Evolutionary conservation across 371 early-diverging fungal genomes (phyloP).

Genomic region (Paraphysoderma sedebokerense): DNA sequence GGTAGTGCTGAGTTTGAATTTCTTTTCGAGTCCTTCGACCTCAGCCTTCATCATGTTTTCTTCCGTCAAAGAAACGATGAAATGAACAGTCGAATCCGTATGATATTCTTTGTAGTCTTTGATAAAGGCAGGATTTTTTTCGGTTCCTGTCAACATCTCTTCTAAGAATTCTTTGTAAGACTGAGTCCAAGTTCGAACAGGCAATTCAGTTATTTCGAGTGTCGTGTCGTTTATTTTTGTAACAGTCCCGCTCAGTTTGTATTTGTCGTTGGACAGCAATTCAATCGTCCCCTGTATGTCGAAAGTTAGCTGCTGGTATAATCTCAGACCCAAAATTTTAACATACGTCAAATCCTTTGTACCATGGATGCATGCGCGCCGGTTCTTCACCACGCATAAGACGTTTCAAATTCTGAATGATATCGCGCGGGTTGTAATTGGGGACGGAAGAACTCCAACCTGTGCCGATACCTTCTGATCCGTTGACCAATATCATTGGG

Average conservation of each 20-base stretch:
- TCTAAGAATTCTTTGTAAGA: constrained; percentile 84
- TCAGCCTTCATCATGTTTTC: constrained; percentile 51
- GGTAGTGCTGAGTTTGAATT: constrained; percentile 57
- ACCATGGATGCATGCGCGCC: constrained; percentile 87
- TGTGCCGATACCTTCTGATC: constrained; percentile 98
- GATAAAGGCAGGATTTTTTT: constrained; percentile 41
- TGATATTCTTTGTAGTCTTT: constrained; percentile 69
- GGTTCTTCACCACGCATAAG: constrained; percentile 62
- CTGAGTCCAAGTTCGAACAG: constrained; percentile 91
- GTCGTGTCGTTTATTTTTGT: constrained; percentile 49
- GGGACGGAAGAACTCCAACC: constrained; percentile 79
- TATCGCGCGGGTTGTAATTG: constrained; percentile 83
- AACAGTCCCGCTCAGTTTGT: constrained; percentile 54
- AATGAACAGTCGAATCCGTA: constrained; percentile 62
- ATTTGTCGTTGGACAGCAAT: constrained; percentile 34
- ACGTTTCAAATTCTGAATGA: constrained; percentile 75
- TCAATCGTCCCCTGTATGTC: constrained; percentile 38
- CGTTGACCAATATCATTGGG: constrained; percentile 96
- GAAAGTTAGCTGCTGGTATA: neutral
- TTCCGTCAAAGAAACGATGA: constrained; percentile 56
- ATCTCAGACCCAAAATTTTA: neutral
- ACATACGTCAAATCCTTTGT: constrained; percentile 71
- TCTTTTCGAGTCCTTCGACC: constrained; percentile 58
- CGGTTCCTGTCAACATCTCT: constrained; percentile 35
- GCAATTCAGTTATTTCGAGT: constrained; percentile 87